Evolutionary conservation across 2,329 filamentous ascomycete genomes (phyloP).

Genomic region (Xylariaceae sp.): DNA sequence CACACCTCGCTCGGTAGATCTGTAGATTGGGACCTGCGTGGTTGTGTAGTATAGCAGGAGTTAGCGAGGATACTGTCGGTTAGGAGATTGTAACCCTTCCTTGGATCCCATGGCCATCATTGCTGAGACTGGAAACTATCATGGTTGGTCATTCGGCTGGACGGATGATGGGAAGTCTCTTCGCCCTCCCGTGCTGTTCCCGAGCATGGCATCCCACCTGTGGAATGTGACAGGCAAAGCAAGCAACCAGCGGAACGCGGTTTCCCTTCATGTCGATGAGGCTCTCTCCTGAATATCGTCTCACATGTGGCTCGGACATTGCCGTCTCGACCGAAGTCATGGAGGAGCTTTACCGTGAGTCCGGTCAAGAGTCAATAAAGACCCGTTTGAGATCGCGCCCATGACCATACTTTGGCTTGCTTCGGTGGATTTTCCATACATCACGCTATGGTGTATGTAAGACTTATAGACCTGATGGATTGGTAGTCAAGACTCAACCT

Average conservation of each 20-base stretch:
- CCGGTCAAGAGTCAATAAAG: not conserved
- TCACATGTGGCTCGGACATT: not conserved
- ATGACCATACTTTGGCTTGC: not conserved
- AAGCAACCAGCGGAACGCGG: not conserved
- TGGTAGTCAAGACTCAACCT: not conserved
- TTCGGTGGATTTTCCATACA: not conserved
- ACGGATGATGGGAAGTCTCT: not conserved
- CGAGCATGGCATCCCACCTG: not conserved
- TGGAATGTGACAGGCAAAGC: not conserved
- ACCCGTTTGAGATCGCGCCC: not conserved
- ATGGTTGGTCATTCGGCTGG: not conserved
- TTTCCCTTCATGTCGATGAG: not conserved
- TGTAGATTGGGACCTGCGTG: not conserved
- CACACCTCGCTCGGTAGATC: not conserved
- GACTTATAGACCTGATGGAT: not conserved
- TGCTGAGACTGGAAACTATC: not conserved
- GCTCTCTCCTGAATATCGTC: not conserved
- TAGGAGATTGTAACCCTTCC: not conserved
- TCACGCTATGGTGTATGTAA: not conserved
- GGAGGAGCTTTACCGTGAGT: not conserved
- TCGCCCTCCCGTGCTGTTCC: not conserved
- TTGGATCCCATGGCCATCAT: not conserved
- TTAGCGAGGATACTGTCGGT: not conserved
- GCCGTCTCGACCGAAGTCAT: not conserved
- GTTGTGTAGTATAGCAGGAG: not conserved